A percentile compares a stretch with the other conserved stretches of the same genome.
phyloP scores from a whole-genome alignment of 768 basidiomycete genomes.

The Trametes maxima region DNA sequence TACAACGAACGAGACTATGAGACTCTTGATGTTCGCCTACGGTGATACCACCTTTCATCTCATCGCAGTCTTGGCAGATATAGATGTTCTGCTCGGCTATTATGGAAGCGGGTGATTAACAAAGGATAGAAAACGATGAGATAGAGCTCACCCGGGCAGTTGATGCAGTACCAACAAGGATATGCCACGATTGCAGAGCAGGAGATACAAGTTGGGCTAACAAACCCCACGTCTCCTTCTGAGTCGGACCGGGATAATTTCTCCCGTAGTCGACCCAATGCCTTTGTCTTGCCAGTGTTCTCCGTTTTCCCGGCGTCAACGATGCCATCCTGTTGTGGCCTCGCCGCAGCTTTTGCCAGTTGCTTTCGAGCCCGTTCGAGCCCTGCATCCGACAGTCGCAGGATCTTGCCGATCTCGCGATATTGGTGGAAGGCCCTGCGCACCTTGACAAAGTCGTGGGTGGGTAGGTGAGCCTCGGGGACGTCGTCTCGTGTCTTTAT shows the following conservation, averaged over 20 bases:
- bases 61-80: constrained; percentile 12
- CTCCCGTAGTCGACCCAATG: background rate
- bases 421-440: constrained; percentile 18
- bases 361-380: constrained; percentile 8
- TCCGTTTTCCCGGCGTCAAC: background rate
- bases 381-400: constrained; percentile 1
- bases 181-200: background rate
- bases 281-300: background rate
- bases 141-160: constrained; percentile 2
- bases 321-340: no score
- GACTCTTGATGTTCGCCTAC: background rate
- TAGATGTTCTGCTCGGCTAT: constrained; percentile 9
- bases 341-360: background rate
- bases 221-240: background rate
- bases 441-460: constrained; percentile 27
- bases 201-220: constrained; percentile 9
- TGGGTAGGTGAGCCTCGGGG: constrained; percentile 9
- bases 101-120: background rate
- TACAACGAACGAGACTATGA: constrained; percentile 18
- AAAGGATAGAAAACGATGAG: background rate
- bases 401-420: constrained; percentile 18
- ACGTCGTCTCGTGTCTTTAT: constrained; percentile 11
- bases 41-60: constrained; percentile 4
- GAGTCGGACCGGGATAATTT: background rate
- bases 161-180: constrained; percentile 19